Evolutionary conservation across 352 stramenopile genomes (phyloP).

Genomic region (Phytopythium vexans): DNA sequence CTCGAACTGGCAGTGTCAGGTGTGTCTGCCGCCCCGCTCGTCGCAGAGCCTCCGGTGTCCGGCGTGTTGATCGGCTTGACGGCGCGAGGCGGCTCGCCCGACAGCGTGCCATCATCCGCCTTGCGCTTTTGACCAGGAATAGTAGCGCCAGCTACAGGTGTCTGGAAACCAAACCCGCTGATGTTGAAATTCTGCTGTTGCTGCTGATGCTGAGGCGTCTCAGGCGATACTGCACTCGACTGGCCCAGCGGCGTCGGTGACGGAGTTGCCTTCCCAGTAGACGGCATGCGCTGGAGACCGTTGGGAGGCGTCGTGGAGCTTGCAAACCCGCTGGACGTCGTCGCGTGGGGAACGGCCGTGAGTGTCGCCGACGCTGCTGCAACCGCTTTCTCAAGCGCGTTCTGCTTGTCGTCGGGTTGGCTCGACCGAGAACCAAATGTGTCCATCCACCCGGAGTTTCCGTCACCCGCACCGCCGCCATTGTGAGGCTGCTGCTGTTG

Average conservation of each 20-base stretch:
- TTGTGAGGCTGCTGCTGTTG: conserved; percentile 32
- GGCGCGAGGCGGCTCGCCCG: not conserved
- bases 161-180: conserved; percentile 3
- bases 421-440: conserved; percentile 13
- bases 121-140: conserved; percentile 4
- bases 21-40: not conserved
- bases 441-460: conserved; percentile 24
- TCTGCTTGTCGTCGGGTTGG: conserved; percentile 17
- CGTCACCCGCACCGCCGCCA: conserved; percentile 8
- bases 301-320: not conserved
- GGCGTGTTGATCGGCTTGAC: conserved; percentile 1
- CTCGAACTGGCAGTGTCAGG: conserved; percentile 8
- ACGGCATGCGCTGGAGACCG: not conserved
- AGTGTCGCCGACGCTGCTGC: conserved; percentile 36
- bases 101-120: not conserved
- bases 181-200: conserved; percentile 1
- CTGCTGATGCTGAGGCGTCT: not conserved
- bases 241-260: conserved; percentile 5
- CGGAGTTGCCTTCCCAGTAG: conserved; percentile 8
- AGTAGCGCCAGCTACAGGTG: not conserved
- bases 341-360: conserved; percentile 23
- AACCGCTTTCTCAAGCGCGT: conserved; percentile 22
- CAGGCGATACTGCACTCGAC: not conserved
- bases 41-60: not conserved
- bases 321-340: conserved; percentile 2